Base-by-base conservation (phyloP, 2,329 filamentous ascomycete genomes). In the Cladosporium cucumerinum region DNA sequence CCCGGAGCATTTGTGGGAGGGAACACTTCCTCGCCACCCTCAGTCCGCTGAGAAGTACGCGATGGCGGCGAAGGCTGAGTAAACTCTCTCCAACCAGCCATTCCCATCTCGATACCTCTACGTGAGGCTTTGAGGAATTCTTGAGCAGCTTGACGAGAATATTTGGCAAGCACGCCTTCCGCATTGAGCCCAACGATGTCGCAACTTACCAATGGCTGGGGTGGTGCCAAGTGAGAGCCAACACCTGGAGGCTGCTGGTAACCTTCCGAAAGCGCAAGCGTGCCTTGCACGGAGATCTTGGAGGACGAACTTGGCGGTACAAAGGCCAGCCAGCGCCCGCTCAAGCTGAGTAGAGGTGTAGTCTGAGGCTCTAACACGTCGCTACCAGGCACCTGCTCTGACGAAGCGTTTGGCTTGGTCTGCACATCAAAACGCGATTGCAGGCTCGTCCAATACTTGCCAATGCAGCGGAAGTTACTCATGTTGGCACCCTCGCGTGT, bases 371-470 rank as follows among this genome's bases (percentile, higher is more conserved):
- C 68, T 43, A 55, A 52, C 21, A 43, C 46, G 43, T 69, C 63
- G 62, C 62, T 26, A 14, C 61, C 39, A 16, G 61, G 49, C 7
- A 58, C 11, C 3, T 72, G 70, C n/a, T 78, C 75, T 14, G 71
- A 73, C 51, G 75, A 76, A n/a, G 73, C 74, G 52, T 48, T 67
- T 11, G 65, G 61, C 43, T 63, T 66, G 14, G 49, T n/a, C 32
- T 58, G 36, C 5, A 58, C 46, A 32, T 68, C 67, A 2, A 67
- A 54, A n/a, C 65, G 54, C 21, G 66, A 68, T 64, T 74, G 72
- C 32, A 97, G 81, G 52, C 88, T 89, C 0, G 95, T 97, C 95
- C 95, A 99, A 21, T 96, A 80, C 78, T 99, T 99, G 23, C 89
- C 93, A 63, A 95, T 82, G 72, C 93, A 97, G 65, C 82, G 80